A percentile compares a stretch with the other conserved stretches of the same genome.
Evolutionary conservation across 1,139 yeast species (phyloP).

Genomic region (Pichia sp.): DNA sequence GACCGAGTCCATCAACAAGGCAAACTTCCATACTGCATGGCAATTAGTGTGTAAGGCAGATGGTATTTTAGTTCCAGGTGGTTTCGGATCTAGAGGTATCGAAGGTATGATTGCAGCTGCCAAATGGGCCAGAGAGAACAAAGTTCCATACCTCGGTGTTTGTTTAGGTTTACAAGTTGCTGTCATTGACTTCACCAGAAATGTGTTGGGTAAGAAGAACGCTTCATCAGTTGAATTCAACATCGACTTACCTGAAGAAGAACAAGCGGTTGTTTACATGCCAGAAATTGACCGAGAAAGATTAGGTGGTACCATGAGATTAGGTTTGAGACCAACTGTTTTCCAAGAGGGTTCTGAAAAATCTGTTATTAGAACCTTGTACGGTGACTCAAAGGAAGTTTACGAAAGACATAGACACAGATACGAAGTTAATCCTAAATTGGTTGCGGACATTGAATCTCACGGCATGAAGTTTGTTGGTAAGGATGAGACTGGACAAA

Average conservation of each 20-base stretch:
- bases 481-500: slow-evolving; percentile 79
- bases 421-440: slow-evolving; percentile 89
- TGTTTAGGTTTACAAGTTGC: slow-evolving; percentile 98
- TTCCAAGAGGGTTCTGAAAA: slow-evolving; percentile 63
- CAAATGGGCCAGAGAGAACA: slow-evolving; percentile 93
- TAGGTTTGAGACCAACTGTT: slow-evolving; percentile 86
- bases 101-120: slow-evolving; percentile 99
- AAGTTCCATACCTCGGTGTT: slow-evolving; percentile 91
- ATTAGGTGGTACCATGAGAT: slow-evolving; percentile 98
- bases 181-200: slow-evolving; percentile 87
- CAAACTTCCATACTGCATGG: slow-evolving; percentile 93
- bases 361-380: slow-evolving; percentile 70
- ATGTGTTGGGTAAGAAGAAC: slow-evolving; percentile 61
- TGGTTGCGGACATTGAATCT: slow-evolving; percentile 63
- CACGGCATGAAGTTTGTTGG: slow-evolving; percentile 88
- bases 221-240: slow-evolving; percentile 87
- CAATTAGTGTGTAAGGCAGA: slow-evolving; percentile 89
- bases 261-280: slow-evolving; percentile 90
- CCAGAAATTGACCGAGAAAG: slow-evolving; percentile 96
- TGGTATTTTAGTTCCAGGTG: slow-evolving; percentile 98
- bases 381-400: slow-evolving; percentile 67
- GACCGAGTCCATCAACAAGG: slow-evolving; percentile 57
- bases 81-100: slow-evolving; percentile 94
- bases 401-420: slow-evolving; percentile 98
- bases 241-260: slow-evolving; percentile 54